Percentiles rank a stretch among this genome's conserved stretches.
Conservation (phyloP, 306 rosid genomes). For the Vicia villosa region DNA sequence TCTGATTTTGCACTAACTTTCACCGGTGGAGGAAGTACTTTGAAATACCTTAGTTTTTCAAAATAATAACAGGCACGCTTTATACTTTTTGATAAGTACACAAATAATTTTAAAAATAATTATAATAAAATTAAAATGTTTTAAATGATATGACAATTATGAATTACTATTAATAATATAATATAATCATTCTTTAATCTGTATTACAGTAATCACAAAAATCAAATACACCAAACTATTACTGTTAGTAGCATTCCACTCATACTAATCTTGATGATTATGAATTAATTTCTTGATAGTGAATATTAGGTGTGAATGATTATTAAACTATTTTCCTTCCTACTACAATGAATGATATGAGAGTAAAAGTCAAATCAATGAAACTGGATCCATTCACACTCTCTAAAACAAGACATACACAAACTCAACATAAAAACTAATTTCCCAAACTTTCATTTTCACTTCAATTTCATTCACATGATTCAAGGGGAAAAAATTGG, state of each 20-base stretch:
- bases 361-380: slow-evolving; percentile 37
- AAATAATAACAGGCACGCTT: too few relatives aligned
- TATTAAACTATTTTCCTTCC: background rate
- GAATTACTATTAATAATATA: too few relatives aligned
- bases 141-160: too few relatives aligned
- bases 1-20: too few relatives aligned
- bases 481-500: background rate
- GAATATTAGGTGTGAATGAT: slow-evolving; percentile 39
- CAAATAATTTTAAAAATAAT: too few relatives aligned
- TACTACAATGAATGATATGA: slow-evolving; percentile 1
- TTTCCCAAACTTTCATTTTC: slow-evolving; percentile 29
- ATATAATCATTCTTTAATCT: too few relatives aligned
- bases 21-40: too few relatives aligned
- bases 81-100: too few relatives aligned
- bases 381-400: slow-evolving; percentile 31
- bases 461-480: slow-evolving; percentile 7
- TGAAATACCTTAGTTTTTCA: too few relatives aligned
- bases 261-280: background rate
- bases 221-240: background rate
- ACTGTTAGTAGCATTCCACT: slow-evolving; percentile 3
- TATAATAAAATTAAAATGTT: too few relatives aligned
- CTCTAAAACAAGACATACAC: slow-evolving; percentile 31
- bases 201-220: too few relatives aligned
- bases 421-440: too few relatives aligned
- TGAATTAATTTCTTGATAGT: slow-evolving; percentile 23